A percentile compares a stretch with the other conserved stretches of the same genome.
Evolutionary conservation across 768 basidiomycete species (phyloP).

Genomic region (Leucocoprinus birnbaumii): DNA sequence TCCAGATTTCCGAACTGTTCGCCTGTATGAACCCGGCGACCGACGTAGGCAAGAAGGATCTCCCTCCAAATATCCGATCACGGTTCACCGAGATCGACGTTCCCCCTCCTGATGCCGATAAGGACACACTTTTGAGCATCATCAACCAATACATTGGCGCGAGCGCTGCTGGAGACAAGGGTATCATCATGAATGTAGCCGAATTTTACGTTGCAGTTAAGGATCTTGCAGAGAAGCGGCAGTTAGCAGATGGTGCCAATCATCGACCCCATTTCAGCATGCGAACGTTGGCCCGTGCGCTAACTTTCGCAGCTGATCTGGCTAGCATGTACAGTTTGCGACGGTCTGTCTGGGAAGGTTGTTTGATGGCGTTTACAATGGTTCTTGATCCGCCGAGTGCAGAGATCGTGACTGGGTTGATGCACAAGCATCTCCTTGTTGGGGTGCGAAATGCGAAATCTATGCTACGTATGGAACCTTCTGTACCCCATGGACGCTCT

Average conservation of each 20-base stretch:
- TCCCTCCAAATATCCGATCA: constrained; percentile 85
- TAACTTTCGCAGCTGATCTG: constrained; percentile 87
- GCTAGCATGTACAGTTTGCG: constrained; percentile 75
- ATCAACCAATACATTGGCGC: constrained; percentile 87
- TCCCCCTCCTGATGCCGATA: constrained; percentile 89
- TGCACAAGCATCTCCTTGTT: constrained; percentile 74
- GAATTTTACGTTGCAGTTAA: constrained; percentile 89
- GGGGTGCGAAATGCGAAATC: constrained; percentile 81
- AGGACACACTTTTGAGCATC: constrained; percentile 84
- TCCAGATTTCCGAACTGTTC: constrained; percentile 92
- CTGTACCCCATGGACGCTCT: constrained; percentile 37
- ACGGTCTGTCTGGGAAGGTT: constrained; percentile 93
- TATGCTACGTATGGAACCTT: constrained; percentile 68
- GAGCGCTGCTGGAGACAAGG: constrained; percentile 79
- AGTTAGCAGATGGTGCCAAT: constrained; percentile 92
- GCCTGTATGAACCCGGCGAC: constrained; percentile 99
- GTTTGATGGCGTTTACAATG: constrained; percentile 98
- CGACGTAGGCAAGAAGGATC: constrained; percentile 96
- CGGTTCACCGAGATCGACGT: constrained; percentile 97
- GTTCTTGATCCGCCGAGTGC: constrained; percentile 75
- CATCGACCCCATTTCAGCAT: constrained; percentile 95
- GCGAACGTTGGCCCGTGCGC: constrained; percentile 88
- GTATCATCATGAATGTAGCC: constrained; percentile 84
- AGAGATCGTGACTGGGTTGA: constrained; percentile 60
- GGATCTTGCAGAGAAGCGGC: constrained; percentile 63